Percentiles rank a stretch among this genome's conserved stretches.
Conservation (phyloP, 2,329 filamentous ascomycete species). For the Amesomyces nigricolor region DNA sequence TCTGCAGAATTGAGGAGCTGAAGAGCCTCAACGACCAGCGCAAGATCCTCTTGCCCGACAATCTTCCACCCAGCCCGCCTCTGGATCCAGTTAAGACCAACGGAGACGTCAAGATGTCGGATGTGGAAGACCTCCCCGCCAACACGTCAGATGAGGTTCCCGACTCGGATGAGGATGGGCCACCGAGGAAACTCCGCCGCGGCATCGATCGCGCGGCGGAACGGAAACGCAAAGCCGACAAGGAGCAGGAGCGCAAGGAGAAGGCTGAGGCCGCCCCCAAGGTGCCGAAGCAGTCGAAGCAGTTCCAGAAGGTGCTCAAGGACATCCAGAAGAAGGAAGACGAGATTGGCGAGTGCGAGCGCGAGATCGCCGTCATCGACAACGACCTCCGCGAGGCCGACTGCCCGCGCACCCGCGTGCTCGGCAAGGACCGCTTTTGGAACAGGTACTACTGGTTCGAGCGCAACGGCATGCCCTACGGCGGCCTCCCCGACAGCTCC, state of each 20-base stretch:
- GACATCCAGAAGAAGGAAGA: conserved; percentile 86
- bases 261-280: conserved; percentile 60
- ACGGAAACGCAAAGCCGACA: conserved; percentile 69
- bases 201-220: conserved; percentile 64
- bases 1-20: conserved; percentile 60
- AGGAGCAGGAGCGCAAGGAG: conserved; percentile 61
- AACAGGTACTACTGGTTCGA: conserved; percentile 99
- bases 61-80: conserved; percentile 58
- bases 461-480: conserved; percentile 95
- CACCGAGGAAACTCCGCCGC: conserved; percentile 46
- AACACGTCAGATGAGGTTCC: conserved; percentile 55
- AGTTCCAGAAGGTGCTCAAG: conserved; percentile 80
- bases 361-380: conserved; percentile 77
- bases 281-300: conserved; percentile 73
- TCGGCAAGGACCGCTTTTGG: conserved; percentile 95
- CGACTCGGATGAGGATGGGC: conserved; percentile 66
- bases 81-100: conserved; percentile 45
- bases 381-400: conserved; percentile 92
- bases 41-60: conserved; percentile 68
- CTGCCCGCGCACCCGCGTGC: conserved; percentile 79
- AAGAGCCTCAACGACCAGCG: conserved; percentile 65
- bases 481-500: conserved; percentile 78
- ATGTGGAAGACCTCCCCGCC: conserved; percentile 57
- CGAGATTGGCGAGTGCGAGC: conserved; percentile 73
- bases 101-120: conserved; percentile 56